Conservation (phyloP, 148 eudicot genomes). For the Cornus kousa region DNA sequence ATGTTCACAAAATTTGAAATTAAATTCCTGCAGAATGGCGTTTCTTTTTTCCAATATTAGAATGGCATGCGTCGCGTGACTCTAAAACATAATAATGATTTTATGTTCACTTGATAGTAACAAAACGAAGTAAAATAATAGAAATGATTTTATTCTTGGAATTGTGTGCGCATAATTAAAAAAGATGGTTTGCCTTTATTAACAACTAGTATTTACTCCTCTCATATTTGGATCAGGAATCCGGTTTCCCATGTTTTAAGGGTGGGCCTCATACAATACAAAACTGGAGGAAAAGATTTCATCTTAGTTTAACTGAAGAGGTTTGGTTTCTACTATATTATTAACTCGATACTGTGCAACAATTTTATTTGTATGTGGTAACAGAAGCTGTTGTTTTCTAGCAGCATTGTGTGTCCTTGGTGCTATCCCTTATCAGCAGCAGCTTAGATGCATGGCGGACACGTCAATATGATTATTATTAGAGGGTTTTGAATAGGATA, state of each 20-base stretch:
- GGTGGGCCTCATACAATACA: slow-evolving; percentile 98
- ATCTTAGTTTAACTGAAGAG: slow-evolving; percentile 95
- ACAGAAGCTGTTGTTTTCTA: slow-evolving; percentile 19
- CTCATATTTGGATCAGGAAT: slow-evolving; percentile 57
- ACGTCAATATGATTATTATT: slow-evolving; percentile 94
- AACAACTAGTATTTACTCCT: background rate
- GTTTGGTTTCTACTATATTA: slow-evolving; percentile 31
- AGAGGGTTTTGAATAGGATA: slow-evolving; percentile 91
- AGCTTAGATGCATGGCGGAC: slow-evolving; percentile 99
- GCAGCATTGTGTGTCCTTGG: slow-evolving; percentile 99
- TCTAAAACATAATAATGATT: too few species aligned
- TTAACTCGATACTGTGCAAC: background rate
- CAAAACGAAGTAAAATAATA: too few species aligned
- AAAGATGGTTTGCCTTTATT: background rate
- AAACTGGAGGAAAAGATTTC: slow-evolving; percentile 91
- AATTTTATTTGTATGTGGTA: slow-evolving; percentile 1
- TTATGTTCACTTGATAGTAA: too few species aligned
- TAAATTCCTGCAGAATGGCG: background rate
- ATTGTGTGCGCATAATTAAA: too few species aligned
- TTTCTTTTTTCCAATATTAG: too few species aligned
- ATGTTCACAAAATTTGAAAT: too few species aligned
- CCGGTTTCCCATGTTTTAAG: slow-evolving; percentile 98
- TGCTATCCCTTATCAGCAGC: slow-evolving; percentile 91
- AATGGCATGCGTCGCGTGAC: too few species aligned
- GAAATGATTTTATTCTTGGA: too few species aligned